Percentiles rank a stretch among this genome's conserved stretches.
These are phyloP conservation scores for Lipomyces spencermartinsiae DNA, from an alignment of 805 yeast genomes.

Conservation along the genomic window DNA sequence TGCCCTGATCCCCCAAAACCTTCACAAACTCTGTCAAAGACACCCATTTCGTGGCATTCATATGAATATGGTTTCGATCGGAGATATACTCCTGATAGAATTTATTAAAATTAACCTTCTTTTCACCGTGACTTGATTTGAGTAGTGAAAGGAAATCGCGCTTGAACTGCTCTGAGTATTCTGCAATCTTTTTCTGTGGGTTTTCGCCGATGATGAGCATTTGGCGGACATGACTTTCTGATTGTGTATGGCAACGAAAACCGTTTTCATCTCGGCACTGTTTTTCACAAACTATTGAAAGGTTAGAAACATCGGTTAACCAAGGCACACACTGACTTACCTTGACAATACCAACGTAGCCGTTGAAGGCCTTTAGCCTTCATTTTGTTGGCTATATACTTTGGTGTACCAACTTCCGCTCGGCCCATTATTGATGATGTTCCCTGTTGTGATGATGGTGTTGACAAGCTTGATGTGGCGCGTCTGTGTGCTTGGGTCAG, in stretches of 20 bases:
- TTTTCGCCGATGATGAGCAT: constrained; percentile 57
- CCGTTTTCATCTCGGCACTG: constrained; percentile 98
- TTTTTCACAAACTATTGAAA: constrained; percentile 68
- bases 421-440: constrained; percentile 52
- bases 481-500: too few species aligned
- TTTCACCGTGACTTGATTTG: constrained; percentile 78
- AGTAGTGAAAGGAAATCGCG: constrained; percentile 68
- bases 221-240: constrained; percentile 75
- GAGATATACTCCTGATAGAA: constrained; percentile 89
- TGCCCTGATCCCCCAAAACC: constrained; percentile 62
- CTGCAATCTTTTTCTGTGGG: constrained; percentile 53
- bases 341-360: constrained; percentile 82
- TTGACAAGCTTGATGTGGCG: background rate
- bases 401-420: constrained; percentile 71
- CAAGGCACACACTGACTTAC: background rate
- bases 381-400: constrained; percentile 74
- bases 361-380: constrained; percentile 86
- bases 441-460: background rate
- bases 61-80: constrained; percentile 83
- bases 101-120: constrained; percentile 76
- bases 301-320: constrained; percentile 39
- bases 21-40: constrained; percentile 72
- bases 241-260: constrained; percentile 82
- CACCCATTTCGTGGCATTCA: constrained; percentile 86
- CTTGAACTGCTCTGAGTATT: constrained; percentile 66